Percentiles rank a stretch among this genome's conserved stretches.
These are phyloP conservation scores for Thymus mandschuricus DNA, from an alignment of 257 asterid species.

Conservation along the genomic window DNA sequence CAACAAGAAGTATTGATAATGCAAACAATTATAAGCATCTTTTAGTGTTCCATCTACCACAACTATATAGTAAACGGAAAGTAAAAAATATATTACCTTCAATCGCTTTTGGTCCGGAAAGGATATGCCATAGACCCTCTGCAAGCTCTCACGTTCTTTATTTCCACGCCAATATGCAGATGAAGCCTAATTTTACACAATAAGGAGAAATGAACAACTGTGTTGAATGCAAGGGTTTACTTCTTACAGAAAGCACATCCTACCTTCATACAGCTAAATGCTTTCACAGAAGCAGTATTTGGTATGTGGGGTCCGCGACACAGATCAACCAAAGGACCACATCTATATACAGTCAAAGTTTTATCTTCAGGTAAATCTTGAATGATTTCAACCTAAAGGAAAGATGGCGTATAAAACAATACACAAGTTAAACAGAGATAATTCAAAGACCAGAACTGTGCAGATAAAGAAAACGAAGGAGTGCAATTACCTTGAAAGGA, in stretches of 20 bases:
- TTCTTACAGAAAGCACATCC: slow-evolving; percentile 23
- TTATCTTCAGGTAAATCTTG: slow-evolving; percentile 90
- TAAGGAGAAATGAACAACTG: slow-evolving; percentile 8
- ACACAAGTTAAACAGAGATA: neutral
- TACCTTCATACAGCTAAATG: slow-evolving; percentile 91
- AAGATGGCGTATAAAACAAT: slow-evolving; percentile 26
- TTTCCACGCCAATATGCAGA: slow-evolving; percentile 99
- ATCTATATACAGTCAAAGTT: slow-evolving; percentile 93
- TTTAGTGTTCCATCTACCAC: neutral
- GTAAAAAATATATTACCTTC: slow-evolving; percentile 56
- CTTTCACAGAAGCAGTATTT: slow-evolving; percentile 91
- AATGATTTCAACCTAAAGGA: slow-evolving; percentile 81
- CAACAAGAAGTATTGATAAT: slow-evolving; percentile 29
- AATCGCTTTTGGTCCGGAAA: slow-evolving; percentile 85
- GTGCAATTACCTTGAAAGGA: slow-evolving; percentile 68
- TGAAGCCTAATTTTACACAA: slow-evolving; percentile 68
- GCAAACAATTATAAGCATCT: slow-evolving; percentile 22
- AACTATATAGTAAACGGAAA: slow-evolving; percentile 11
- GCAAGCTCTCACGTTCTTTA: slow-evolving; percentile 96
- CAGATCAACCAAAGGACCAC: slow-evolving; percentile 97
- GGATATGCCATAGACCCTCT: slow-evolving; percentile 98
- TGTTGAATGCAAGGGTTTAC: slow-evolving; percentile 19
- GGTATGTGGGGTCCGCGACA: slow-evolving; percentile 99
- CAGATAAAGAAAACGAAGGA: neutral
- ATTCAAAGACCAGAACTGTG: neutral